A percentile compares a stretch with the other conserved stretches of the same genome.
Evolutionary conservation across 1,284 basidiomycete species (phyloP).

Genomic region (Marasmius tenuissimus): DNA sequence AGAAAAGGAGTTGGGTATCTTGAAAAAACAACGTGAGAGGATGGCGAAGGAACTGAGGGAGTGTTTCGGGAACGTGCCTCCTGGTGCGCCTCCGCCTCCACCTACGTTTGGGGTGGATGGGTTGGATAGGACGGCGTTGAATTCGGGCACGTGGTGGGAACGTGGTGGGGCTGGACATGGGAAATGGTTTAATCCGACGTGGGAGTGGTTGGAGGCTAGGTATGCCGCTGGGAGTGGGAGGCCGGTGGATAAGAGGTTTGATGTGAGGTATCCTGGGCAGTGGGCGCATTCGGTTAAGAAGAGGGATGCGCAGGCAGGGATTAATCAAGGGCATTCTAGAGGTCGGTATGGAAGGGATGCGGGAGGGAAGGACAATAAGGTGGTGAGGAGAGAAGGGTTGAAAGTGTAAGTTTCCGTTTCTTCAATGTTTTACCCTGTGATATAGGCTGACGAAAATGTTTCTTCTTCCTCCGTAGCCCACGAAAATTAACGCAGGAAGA

Average conservation of each 20-base stretch:
- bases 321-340: conserved; percentile 27
- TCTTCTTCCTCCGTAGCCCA: conserved; percentile 43
- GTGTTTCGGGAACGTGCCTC: conserved; percentile 12
- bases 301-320: conserved; percentile 33
- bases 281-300: neutral
- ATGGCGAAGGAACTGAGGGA: conserved; percentile 41
- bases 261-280: conserved; percentile 64
- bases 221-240: conserved; percentile 36
- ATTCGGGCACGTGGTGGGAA: conserved; percentile 13
- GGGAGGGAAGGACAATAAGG: conserved; percentile 40
- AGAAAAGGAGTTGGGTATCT: conserved; percentile 20
- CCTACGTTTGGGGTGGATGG: neutral
- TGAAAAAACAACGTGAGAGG: conserved; percentile 43
- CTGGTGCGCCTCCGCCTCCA: neutral
- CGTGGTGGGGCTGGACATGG: conserved; percentile 26
- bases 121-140: neutral
- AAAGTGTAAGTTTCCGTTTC: conserved; percentile 54
- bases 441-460: neutral
- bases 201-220: conserved; percentile 33
- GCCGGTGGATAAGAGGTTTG: conserved; percentile 53
- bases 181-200: conserved; percentile 46
- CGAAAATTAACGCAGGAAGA: conserved; percentile 58
- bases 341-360: neutral
- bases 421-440: conserved; percentile 11
- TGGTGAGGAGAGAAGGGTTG: conserved; percentile 67